Base-by-base conservation (phyloP, 83 land plant genomes). In the Thuja plicata region DNA sequence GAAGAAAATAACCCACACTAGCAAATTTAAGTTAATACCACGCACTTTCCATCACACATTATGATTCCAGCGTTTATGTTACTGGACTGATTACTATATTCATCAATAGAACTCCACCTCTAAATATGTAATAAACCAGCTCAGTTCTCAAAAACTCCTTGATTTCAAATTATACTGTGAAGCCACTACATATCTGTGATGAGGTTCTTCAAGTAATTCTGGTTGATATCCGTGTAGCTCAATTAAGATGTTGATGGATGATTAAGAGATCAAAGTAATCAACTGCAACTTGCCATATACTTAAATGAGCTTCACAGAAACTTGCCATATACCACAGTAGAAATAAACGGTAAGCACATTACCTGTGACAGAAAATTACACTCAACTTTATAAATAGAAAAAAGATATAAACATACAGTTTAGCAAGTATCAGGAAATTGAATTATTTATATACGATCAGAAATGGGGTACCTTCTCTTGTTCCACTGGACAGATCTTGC, bases 401-500 rank as follows among this genome's bases (percentile, higher is more conserved):
- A 0, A 62, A 27, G 2, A 66, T 24, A 5, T 24, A 5, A 62
- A 4, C 24, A 62, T 19, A 21, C n/a, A 54, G 8, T 66, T 66
- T 24, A 7, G 30, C 21, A 19, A 62, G 30, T 66, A 66, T 24
- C n/a, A 66, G 8, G 2, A 24, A 66, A 24, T 8, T 27, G 2
- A 66, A 6, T 3, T 1, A 27, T 24, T 66, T 24, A 27, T 7
- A 35, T 80, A 5, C 0, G 8, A 80, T 80, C 13, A 41, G n/a
- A 41, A 41, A 80, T 24, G 89, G 87, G 76, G 86, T 90, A 90
- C 35, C 86, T 46, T 17, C n/a, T 87, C 88, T 88, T 89, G 38
- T 84, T 87, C 80, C 73, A 41, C 30, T 70, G 86, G 81, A 87
- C 74, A 84, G 89, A 84, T 87, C 90, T 89, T 73, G 86, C 91